Base-by-base conservation (phyloP, 306 rosid genomes). In the Dalbergia oliveri region DNA sequence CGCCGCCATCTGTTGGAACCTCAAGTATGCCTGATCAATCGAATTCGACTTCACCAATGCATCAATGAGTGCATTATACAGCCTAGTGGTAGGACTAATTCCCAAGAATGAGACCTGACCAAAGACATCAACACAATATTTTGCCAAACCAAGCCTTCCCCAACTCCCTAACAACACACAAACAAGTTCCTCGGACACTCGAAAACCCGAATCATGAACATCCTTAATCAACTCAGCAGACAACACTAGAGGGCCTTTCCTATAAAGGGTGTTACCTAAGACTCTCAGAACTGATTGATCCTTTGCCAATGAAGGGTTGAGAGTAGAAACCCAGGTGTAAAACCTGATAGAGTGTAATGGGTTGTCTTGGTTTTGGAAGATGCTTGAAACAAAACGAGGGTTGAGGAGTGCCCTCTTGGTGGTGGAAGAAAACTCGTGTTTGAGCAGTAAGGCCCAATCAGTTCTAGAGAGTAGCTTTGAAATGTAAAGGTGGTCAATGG, bases 91-190 rank as follows among this genome's bases (percentile, higher is more conserved):
- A 10, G 92, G 92, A 68, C 16, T 53, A 64, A 91, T 85, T 11
- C 91, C 90, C 86, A 92, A 75, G 76, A 88, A 91, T 0, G 90
- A 88, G 15, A 94, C 76, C 69, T 94, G 97, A 54, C 86, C 85
- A 62, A 91, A 94, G 67, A 94, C 89, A 33, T 90, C 91, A 39
- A 82, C 67, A 72, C 91, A 92, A 71, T 92, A 92, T 13, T 87
- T 90, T 3, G 94, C 89, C 85, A 93, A 88, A 18, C 97, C 97
- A 67, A 94, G 87, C 75, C 84, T 92, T 14, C 99, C 99, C 97
- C 97, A 94, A 72, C 98, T 92, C 23, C 89, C 82, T 50, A 94
- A 69, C 79, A 94, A 81, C 21, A 88, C 26, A 68, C 90, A 91
- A 9, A 94, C 86, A 83, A 92, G 49, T 39, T 91, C 92, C 50